Base-by-base conservation (phyloP, 371 early-diverging fungal genomes). In the Phascolomyces articulosus region DNA sequence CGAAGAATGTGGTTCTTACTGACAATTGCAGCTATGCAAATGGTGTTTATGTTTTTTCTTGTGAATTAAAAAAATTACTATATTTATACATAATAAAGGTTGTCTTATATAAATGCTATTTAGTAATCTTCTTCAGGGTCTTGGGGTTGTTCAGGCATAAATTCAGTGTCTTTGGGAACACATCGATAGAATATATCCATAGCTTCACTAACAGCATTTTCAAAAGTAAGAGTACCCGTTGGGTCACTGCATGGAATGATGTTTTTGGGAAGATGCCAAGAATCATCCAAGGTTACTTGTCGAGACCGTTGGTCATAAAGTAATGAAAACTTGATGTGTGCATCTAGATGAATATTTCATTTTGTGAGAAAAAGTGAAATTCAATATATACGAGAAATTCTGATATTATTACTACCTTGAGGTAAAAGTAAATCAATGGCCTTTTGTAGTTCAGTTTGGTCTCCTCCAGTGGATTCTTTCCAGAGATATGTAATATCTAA, bases 1-100 rank as follows among this genome's bases (percentile, higher is more conserved):
- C 85, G 94, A 58, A 82, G 96, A 41, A 88, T 97, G 63, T 88
- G 94, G 79, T 95, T 96, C 71, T 71, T 97, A 72, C 91, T 96
- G 62, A 79, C 91, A 54, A 85, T 96, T 58, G 95, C 93, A 10
- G 87, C 85, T 48, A 70, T 95, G 54, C 96, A 96, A 82, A 85
- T 93, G 41, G 75, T 92, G 7, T 89, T 89, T 62, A 89, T 92
- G 79, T 95, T 92, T 83, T 82, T 92, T 54, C 80, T 96, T 83
- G 74, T 85, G 44, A 85, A 68, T 54, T 68, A 41, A 66, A 28
- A 64, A 64, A 44, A 23, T 9, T n/a, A 38, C 20, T 31, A 40
- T 29, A 34, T 60, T 60, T 53, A 51, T 58, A 62, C 48, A 49
- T 53, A 58, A 58, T 65, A 58, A 31, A 60, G 21, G 44, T 44